phyloP scores from a whole-genome alignment of 2,329 filamentous ascomycete genomes.

The Aureobasidium uvarum region DNA sequence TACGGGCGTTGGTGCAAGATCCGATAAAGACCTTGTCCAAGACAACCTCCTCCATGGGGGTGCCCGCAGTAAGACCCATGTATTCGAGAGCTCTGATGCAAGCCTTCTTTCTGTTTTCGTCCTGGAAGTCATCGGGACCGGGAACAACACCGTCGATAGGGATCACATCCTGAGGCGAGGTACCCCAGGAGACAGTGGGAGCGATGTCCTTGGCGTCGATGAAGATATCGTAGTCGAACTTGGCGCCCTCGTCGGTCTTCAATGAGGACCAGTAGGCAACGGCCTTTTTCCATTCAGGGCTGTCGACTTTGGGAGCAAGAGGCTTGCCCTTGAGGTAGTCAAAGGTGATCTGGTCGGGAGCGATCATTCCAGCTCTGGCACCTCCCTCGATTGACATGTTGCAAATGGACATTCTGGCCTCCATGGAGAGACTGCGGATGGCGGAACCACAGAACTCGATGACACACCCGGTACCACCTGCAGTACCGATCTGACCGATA shows the following conservation, averaged over 20 bases:
- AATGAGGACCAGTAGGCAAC: slow-evolving; percentile 83
- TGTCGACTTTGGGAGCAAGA: slow-evolving; percentile 79
- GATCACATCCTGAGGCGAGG: slow-evolving; percentile 93
- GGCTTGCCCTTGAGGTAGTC: slow-evolving; percentile 92
- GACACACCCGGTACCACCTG: slow-evolving; percentile 88
- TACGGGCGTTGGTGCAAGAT: slow-evolving; percentile 95
- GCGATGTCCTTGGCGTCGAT: slow-evolving; percentile 91
- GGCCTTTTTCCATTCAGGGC: slow-evolving; percentile 86
- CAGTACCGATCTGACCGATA: slow-evolving; percentile 91
- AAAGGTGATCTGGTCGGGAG: slow-evolving; percentile 89
- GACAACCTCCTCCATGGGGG: slow-evolving; percentile 84
- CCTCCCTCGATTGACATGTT: slow-evolving; percentile 99
- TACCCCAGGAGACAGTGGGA: slow-evolving; percentile 95
- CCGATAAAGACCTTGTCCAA: slow-evolving; percentile 98
- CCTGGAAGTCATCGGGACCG: slow-evolving; percentile 80
- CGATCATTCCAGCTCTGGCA: slow-evolving; percentile 94
- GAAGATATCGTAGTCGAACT: slow-evolving; percentile 84
- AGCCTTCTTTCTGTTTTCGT: slow-evolving; percentile 74
- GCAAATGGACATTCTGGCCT: slow-evolving; percentile 98
- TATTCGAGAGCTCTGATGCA: slow-evolving; percentile 86
- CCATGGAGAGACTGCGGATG: slow-evolving; percentile 83
- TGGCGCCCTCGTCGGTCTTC: slow-evolving; percentile 80
- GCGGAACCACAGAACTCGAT: slow-evolving; percentile 98
- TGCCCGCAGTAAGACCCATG: slow-evolving; percentile 88
- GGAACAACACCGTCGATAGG: slow-evolving; percentile 90